These are phyloP conservation scores for Nepenthes mirabilis DNA, from an alignment of 148 eudicot species.

Conservation along the genomic window DNA sequence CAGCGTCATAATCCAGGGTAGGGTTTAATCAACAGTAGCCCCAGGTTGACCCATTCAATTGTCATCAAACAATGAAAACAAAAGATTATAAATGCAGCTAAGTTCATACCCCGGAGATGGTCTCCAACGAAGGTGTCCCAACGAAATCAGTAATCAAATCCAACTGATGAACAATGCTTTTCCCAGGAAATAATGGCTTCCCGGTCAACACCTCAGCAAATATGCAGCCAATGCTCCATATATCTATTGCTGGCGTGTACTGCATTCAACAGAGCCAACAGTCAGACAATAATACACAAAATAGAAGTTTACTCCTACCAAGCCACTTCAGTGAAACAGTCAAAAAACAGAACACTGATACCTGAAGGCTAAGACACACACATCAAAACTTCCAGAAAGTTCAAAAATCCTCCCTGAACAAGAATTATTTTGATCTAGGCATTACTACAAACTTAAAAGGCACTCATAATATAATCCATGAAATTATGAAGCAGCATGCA, in stretches of 20 bases:
- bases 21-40: no score
- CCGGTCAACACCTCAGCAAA: conserved; percentile 59
- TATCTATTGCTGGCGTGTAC: conserved; percentile 60
- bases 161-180: conserved; percentile 56
- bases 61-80: neutral
- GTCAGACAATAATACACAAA: conserved; percentile 2
- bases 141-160: conserved; percentile 56
- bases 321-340: conserved; percentile 8
- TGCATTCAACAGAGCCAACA: conserved; percentile 8
- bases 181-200: conserved; percentile 55
- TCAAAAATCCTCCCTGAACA: conserved; percentile 44
- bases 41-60: no score
- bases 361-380: conserved; percentile 25
- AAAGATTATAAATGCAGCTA: neutral
- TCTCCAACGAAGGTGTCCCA: conserved; percentile 52
- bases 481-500: neutral
- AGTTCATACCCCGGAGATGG: conserved; percentile 36
- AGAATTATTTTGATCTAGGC: conserved; percentile 43
- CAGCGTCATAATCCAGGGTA: no score
- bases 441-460: conserved; percentile 10
- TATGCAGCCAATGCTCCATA: conserved; percentile 65
- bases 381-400: conserved; percentile 38
- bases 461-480: neutral
- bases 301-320: conserved; percentile 4
- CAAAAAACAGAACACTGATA: conserved; percentile 23